Conservation (phyloP, 2,329 filamentous ascomycete genomes). For the Trichoderma oligosporum region DNA sequence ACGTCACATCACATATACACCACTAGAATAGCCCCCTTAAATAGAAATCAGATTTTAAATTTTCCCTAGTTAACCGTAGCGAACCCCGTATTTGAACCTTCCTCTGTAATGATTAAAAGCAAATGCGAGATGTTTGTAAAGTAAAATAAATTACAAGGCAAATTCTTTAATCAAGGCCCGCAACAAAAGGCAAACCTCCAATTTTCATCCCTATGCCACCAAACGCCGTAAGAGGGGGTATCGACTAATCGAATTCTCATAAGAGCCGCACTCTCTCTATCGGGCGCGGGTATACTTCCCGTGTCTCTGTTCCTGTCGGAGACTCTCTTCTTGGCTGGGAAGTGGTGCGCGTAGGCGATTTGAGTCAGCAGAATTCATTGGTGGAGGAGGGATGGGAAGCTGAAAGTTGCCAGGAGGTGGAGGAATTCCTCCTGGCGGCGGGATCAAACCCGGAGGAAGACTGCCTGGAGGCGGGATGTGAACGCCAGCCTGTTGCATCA, state of each 20-base stretch:
- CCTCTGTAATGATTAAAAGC: neutral
- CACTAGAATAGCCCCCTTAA: constrained; percentile 7
- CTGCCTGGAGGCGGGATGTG: constrained; percentile 53
- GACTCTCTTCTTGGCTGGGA: constrained; percentile 78
- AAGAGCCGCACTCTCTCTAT: constrained; percentile 33
- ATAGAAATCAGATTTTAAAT: constrained; percentile 16
- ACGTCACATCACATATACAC: constrained; percentile 4
- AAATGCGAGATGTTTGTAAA: neutral
- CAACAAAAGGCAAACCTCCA: neutral
- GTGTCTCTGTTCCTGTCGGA: constrained; percentile 69
- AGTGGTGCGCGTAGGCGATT: constrained; percentile 61
- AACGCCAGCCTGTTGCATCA: constrained; percentile 63
- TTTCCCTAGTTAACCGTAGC: neutral
- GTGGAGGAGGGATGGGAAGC: constrained; percentile 38
- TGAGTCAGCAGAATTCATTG: constrained; percentile 34
- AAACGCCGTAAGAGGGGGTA: constrained; percentile 26
- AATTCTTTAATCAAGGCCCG: neutral
- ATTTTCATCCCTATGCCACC: constrained; percentile 19
- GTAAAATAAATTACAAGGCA: neutral
- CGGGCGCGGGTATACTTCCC: constrained; percentile 57
- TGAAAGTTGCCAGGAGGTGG: constrained; percentile 33
- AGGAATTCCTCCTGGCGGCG: constrained; percentile 38
- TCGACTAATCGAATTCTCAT: constrained; percentile 5
- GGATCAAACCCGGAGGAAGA: constrained; percentile 44
- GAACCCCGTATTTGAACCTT: neutral